phyloP scores from a whole-genome alignment of 371 early-diverging fungal species.

The Mucor saturninus region DNA sequence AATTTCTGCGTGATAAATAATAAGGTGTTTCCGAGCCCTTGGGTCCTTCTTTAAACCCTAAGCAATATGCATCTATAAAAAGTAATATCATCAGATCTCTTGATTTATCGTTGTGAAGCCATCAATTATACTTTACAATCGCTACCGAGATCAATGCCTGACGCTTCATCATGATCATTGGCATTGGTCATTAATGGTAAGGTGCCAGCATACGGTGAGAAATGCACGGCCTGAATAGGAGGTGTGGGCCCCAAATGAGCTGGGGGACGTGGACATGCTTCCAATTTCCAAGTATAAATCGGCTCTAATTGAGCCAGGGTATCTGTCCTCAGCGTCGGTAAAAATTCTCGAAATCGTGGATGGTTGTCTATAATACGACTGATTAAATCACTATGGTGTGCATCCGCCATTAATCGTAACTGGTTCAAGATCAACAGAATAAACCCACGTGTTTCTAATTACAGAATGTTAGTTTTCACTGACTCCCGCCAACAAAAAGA shows the following conservation, averaged over 20 bases:
- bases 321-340: conserved; percentile 43
- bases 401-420: conserved; percentile 43
- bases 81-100: background rate
- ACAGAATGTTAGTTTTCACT: too few species aligned
- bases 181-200: conserved; percentile 39
- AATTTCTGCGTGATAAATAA: conserved; percentile 37
- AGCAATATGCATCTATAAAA: conserved; percentile 42
- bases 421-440: conserved; percentile 47
- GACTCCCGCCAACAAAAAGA: too few species aligned
- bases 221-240: conserved; percentile 40
- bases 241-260: conserved; percentile 52
- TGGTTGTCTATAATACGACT: conserved; percentile 30
- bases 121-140: conserved; percentile 30
- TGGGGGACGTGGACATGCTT: conserved; percentile 49
- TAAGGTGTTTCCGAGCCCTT: conserved; percentile 33
- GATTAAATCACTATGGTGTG: conserved; percentile 28
- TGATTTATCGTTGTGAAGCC: background rate
- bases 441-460: conserved; percentile 40
- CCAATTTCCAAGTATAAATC: conserved; percentile 43
- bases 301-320: conserved; percentile 41
- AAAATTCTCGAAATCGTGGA: conserved; percentile 34
- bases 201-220: conserved; percentile 42
- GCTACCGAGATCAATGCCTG: conserved; percentile 46
- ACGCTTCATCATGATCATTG: conserved; percentile 23
- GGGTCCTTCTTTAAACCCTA: conserved; percentile 42